Conservation (phyloP, 768 basidiomycete species). For the Naganishia kalamii region DNA sequence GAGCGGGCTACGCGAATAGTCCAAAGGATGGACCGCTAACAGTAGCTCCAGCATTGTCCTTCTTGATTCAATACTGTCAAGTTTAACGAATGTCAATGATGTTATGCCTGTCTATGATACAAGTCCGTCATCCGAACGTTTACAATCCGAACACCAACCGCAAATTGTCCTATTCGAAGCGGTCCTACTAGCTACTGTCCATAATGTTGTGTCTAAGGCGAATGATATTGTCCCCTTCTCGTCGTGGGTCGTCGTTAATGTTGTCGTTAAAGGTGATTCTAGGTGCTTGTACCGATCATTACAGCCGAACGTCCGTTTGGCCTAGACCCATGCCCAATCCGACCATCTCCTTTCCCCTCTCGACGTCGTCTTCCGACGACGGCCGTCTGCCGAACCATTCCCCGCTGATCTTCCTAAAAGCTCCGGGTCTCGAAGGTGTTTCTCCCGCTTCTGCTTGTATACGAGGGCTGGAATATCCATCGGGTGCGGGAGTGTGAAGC, state of each 20-base stretch:
- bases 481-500: background rate
- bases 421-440: background rate
- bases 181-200: background rate
- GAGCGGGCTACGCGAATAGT: too few relatives aligned
- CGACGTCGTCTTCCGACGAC: background rate
- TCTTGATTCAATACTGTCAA: too few relatives aligned
- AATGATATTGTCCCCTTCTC: background rate
- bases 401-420: background rate
- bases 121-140: background rate
- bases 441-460: background rate
- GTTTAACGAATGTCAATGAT: too few relatives aligned
- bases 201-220: background rate
- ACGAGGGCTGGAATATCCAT: background rate
- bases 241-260: background rate
- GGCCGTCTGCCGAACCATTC: constrained; percentile 5
- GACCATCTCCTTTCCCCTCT: background rate
- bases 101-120: background rate
- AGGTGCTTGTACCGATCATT: background rate
- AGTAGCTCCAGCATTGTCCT: background rate
- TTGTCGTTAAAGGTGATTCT: background rate
- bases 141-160: background rate
- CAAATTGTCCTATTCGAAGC: too few relatives aligned
- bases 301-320: background rate
- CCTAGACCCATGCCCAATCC: constrained; percentile 5
- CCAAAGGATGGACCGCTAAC: too few relatives aligned